Evolutionary conservation across 352 stramenopile genomes (phyloP).

Genomic region (Pythium phragmitis): DNA sequence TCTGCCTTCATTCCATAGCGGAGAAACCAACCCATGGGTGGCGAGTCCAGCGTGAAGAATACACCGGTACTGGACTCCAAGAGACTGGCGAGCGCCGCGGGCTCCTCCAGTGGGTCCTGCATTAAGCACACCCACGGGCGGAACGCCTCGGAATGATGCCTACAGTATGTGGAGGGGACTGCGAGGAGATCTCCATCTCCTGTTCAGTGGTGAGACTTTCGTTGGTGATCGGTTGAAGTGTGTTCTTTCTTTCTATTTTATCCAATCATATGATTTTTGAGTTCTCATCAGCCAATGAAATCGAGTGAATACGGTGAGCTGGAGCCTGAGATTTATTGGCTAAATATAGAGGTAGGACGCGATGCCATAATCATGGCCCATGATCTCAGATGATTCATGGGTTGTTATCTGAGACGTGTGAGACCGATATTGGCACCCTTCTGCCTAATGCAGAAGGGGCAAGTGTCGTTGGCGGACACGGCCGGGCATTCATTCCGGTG

Average conservation of each 20-base stretch:
- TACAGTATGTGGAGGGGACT: background rate
- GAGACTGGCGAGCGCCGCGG: background rate
- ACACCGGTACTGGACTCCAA: background rate
- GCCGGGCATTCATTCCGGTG: too few relatives aligned
- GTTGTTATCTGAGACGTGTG: slow-evolving; percentile 17
- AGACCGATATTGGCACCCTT: background rate
- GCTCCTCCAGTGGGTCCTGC: background rate
- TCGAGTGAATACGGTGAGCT: slow-evolving; percentile 7
- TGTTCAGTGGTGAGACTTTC: slow-evolving; percentile 1
- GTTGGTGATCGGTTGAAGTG: slow-evolving; percentile 4
- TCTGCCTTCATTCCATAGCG: background rate
- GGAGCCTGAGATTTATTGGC: slow-evolving; percentile 13
- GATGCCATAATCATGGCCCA: slow-evolving; percentile 18
- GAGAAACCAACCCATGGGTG: background rate
- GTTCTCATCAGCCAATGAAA: slow-evolving; percentile 13
- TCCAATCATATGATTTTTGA: slow-evolving; percentile 19
- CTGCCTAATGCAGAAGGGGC: background rate
- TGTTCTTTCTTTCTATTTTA: slow-evolving; percentile 16
- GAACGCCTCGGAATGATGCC: too few relatives aligned
- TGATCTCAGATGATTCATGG: too few relatives aligned
- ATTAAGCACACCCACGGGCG: background rate
- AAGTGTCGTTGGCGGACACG: background rate
- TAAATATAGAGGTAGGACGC: background rate
- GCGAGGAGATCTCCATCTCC: background rate
- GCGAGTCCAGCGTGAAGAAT: background rate